Conservation (phyloP, 768 basidiomycete species). For the Hygrocybe punicea region DNA sequence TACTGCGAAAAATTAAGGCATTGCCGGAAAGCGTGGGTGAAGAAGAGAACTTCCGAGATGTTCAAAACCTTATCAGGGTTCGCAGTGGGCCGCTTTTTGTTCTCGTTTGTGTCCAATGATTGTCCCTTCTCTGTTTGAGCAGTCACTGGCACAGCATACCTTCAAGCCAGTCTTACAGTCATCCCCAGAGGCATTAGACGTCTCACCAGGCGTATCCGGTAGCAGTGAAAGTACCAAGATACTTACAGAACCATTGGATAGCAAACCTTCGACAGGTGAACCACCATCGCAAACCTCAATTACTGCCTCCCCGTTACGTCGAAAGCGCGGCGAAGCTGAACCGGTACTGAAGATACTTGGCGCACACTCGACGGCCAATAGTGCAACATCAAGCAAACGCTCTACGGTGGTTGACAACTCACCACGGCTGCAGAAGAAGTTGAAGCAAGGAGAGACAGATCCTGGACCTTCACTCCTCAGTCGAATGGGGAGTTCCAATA, state of each 20-base stretch:
- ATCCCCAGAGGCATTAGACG: not conserved
- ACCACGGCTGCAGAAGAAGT: conserved; percentile 36
- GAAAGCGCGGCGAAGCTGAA: not conserved
- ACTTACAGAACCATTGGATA: not conserved
- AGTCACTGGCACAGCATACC: conserved; percentile 35
- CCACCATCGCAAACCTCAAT: not conserved
- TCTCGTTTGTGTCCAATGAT: conserved; percentile 38
- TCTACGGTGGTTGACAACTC: conserved; percentile 24
- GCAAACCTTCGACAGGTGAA: not conserved
- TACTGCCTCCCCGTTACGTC: not conserved
- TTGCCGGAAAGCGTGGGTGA: conserved; percentile 13
- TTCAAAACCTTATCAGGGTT: conserved; percentile 53
- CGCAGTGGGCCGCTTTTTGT: conserved; percentile 45
- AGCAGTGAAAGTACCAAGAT: not conserved
- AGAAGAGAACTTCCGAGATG: conserved; percentile 26
- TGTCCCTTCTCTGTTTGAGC: conserved; percentile 42
- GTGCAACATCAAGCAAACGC: conserved; percentile 4
- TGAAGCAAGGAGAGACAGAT: conserved; percentile 22
- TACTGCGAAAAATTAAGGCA: conserved; percentile 32
- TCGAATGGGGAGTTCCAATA: conserved; percentile 32
- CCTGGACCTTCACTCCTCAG: conserved; percentile 43
- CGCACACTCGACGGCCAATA: not conserved
- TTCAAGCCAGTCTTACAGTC: conserved; percentile 5
- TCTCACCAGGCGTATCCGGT: conserved; percentile 1
- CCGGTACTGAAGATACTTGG: not conserved